Base-by-base conservation (phyloP, 2,329 filamentous ascomycete genomes). In the Nothophaeocryptopus gaeumannii region DNA sequence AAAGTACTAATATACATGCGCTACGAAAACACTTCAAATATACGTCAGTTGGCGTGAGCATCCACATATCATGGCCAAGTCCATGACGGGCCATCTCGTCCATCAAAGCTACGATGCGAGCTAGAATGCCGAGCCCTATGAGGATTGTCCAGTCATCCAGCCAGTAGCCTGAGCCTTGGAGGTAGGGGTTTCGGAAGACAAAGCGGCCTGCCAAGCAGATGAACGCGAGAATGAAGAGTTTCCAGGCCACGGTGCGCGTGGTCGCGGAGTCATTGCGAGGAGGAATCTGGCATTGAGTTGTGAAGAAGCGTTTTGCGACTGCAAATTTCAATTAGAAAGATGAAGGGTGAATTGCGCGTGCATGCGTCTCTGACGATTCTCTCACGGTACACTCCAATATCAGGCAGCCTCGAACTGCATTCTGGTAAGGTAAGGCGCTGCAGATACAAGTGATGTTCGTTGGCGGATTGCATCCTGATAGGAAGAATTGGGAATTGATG, bases 21-120 rank as follows among this genome's bases (percentile, higher is more conserved):
- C n/a, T n/a, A n/a, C n/a, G n/a, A n/a, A n/a, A n/a, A n/a, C n/a
- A n/a, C n/a, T n/a, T n/a, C n/a, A n/a, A n/a, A n/a, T n/a, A n/a
- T n/a, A n/a, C n/a, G n/a, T 48, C 10, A 5, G 11, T 9, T 2
- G 45, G 38, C 20, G 29, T 14, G 2, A 48, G 45, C 38, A 37
- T 48, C 45, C 45, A 48, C 2, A 48, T 42, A 14, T 43, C 45
- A 12, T 36, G 29, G 7, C 45, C 45, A 30, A 48, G 45, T n/a
- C 45, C 45, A 20, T 37, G 37, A 1, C 33, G 13, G 1, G 33
- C 14, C 45, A 43, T 48, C 29, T 42, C 15, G 31, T 37, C 31
- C 8, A 48, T n/a, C 7, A 48, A 31, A 15, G 26, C 26, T n/a
- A 33, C 20, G 30, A 48, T 41, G 8, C 38, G 38, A 9, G 31